Percentiles rank a stretch among this genome's conserved stretches.
Evolutionary conservation across 1,284 basidiomycete genomes (phyloP).

Genomic region (Volvariella volvacea): DNA sequence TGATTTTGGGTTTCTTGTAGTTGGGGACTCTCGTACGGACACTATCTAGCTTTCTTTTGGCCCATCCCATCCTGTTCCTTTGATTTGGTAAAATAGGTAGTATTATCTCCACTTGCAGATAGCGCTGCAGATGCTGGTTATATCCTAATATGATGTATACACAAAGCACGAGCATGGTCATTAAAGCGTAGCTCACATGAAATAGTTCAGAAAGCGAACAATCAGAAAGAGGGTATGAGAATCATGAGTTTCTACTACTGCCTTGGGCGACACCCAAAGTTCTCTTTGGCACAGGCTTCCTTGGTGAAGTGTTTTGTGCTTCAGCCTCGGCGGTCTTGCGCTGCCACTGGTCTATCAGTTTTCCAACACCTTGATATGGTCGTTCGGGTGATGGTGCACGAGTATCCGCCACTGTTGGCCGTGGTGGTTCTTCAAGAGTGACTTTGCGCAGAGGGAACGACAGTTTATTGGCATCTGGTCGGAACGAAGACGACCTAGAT

Average conservation of each 20-base stretch:
- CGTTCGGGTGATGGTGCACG: conserved; percentile 62
- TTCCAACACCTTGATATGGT: conserved; percentile 74
- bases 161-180: conserved; percentile 18
- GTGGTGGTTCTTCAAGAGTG: conserved; percentile 22
- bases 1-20: too few species aligned
- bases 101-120: too few species aligned
- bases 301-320: conserved; percentile 19
- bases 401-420: conserved; percentile 16
- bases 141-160: conserved; percentile 4
- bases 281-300: conserved; percentile 31
- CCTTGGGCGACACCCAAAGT: conserved; percentile 33
- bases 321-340: conserved; percentile 63
- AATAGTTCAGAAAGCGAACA: neutral
- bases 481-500: neutral
- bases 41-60: too few species aligned
- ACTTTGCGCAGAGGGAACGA: conserved; percentile 18
- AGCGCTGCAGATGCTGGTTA: too few species aligned
- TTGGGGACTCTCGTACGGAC: too few species aligned
- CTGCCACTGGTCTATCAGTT: conserved; percentile 80
- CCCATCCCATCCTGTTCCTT: too few species aligned
- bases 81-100: too few species aligned
- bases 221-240: too few species aligned
- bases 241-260: too few species aligned
- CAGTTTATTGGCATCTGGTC: conserved; percentile 3
- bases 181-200: conserved; percentile 8